Conservation (phyloP, 768 basidiomycete species). For the Leccinum sublutescens region DNA sequence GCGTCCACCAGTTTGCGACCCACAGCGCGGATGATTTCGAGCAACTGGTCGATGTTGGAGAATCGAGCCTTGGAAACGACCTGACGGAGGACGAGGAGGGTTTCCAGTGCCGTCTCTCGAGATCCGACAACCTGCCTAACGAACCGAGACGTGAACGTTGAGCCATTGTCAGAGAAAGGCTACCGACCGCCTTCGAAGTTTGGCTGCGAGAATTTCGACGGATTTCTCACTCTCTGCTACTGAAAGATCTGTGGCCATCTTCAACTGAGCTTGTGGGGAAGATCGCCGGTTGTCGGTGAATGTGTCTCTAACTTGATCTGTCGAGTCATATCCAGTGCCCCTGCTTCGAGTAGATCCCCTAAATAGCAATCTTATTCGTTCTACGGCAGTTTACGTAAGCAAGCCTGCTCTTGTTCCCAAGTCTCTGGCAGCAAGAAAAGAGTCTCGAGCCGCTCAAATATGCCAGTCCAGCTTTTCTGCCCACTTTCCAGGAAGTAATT, state of each 20-base stretch:
- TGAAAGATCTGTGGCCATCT: constrained; percentile 44
- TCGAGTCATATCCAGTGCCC: constrained; percentile 17
- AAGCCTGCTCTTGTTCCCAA: neutral
- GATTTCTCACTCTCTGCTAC: constrained; percentile 48
- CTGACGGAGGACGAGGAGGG: constrained; percentile 82
- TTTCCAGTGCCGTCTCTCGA: constrained; percentile 84
- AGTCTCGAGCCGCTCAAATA: constrained; percentile 36
- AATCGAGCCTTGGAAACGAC: constrained; percentile 87
- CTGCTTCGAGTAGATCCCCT: neutral
- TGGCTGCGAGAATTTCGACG: constrained; percentile 69
- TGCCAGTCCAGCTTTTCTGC: constrained; percentile 94
- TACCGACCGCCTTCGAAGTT: constrained; percentile 69
- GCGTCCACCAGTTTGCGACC: constrained; percentile 84
- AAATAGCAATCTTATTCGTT: constrained; percentile 8
- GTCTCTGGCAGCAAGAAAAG: neutral
- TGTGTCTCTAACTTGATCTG: too few relatives aligned
- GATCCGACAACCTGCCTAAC: constrained; percentile 89
- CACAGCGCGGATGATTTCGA: constrained; percentile 73
- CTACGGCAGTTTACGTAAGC: neutral
- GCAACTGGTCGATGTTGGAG: constrained; percentile 81
- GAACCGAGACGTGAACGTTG: constrained; percentile 3
- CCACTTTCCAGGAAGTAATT: constrained; percentile 91
- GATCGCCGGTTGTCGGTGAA: neutral
- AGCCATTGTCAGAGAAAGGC: neutral
- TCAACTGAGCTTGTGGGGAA: neutral